Evolutionary conservation across 805 yeast species (phyloP), one percentile per base, ranked within the genome.

Genomic region (Yarrowia sp.): DNA sequence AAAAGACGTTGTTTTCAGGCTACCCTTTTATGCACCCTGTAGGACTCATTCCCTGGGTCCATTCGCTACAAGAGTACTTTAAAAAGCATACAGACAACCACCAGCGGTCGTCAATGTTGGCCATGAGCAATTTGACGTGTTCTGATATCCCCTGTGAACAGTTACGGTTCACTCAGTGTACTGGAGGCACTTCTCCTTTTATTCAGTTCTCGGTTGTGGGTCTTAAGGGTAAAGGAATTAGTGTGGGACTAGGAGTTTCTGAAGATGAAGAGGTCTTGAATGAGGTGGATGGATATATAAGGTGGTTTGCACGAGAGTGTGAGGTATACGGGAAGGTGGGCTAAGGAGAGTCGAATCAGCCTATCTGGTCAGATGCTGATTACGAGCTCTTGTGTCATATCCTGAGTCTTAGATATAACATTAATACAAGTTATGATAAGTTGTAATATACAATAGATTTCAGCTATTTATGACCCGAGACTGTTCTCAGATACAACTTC

Each of bases 41-140:
- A 1, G 61, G 61, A 35, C 44, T 52, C 10, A 52, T 52, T 35
- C 61, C 61, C 24, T 52, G 38, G 36, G 44, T 52, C 33, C 43
- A 24, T 22, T 24, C 32, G 1, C 32, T 52, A 2, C 10, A 52
- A 16, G 61, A 52, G 24, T 52, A 30, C 46, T 52, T 52, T 22
- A 19, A 24, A n/a, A 52, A 38, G 12, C 61, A 52, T 33, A 38
- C 43, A 3, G 17, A 24, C 22, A 9, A 7, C 28, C 56, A 35
- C 17, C 61, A 32, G 17, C 32, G 61, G 16, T 24, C 44, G 6
- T 32, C 44, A 22, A 52, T 38, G 44, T 52, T 52, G 35, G 44
- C 44, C 16, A 52, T 52, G 43, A 36, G 44, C 61, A 52, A 38
- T 7, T 14, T 52, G 46, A 38, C 44, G 43, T 19, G n/a, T 8